Base-by-base conservation (phyloP, 2,329 filamentous ascomycete genomes). In the Colletotrichum eleusines region DNA sequence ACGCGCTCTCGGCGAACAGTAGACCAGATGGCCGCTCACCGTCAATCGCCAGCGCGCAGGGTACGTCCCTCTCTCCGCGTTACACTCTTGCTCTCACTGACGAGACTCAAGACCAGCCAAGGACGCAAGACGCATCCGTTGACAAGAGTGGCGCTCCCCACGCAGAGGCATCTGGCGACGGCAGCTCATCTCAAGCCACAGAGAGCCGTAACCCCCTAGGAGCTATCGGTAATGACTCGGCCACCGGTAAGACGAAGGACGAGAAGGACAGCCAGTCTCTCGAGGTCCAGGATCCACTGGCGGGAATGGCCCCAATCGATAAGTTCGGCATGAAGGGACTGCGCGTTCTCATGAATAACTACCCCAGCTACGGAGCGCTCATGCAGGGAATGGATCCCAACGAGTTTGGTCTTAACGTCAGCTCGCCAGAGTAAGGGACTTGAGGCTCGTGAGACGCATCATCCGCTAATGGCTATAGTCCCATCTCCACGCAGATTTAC, bases 301-400 rank as follows among this genome's bases (percentile, higher is more conserved):
- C 84, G 58, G 87, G 88, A 55, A 89, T 91, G 89, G 80, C 86
- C n/a, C 84, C 87, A 4, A 85, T 84, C 48, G 89, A 92, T 75
- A 90, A 87, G 76, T 92, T 86, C 84, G 90, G 90, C 5, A 82
- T 91, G 58, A 91, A 91, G 77, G 90, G 90, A 12, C 81, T 91
- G 70, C 84, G 86, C 67, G 87, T 88, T 40, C 80, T 91, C 78
- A 90, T 91, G 84, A 89, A 88, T 79, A 89, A 87, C 76, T 89
- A 87, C 73, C 86, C 88, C 18, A 88, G 90, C 74, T 91, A 90
- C 77, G 88, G 87, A 63, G 86, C 88, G 5, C 84, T 90, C 76
- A 83, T 90, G 14, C 84, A 85, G 54, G 89, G 89, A 4, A 84
- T 90, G 74, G 89, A 91, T 73, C 86, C 89, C 14, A 82, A 79